Percentiles rank a stretch among this genome's conserved stretches.
Conservation (phyloP, 2,329 filamentous ascomycete genomes). For the Cryphonectria parasitica region DNA sequence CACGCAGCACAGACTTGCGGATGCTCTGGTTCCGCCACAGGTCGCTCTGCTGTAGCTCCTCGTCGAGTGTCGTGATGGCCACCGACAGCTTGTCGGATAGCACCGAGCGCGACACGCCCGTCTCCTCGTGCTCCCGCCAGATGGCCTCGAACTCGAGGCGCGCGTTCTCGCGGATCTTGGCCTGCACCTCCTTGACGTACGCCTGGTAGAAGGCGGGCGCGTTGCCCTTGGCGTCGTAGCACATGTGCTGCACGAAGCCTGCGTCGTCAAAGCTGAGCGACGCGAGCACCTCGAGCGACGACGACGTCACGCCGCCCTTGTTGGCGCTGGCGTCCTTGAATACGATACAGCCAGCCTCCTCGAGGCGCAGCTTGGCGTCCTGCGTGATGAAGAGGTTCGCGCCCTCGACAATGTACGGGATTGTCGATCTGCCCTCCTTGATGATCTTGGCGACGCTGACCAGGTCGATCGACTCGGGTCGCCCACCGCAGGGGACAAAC, state of each 20-base stretch:
- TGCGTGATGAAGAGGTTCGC: conserved; percentile 99
- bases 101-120: conserved; percentile 78
- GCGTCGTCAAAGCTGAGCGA: conserved; percentile 92
- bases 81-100: conserved; percentile 88
- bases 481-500: conserved; percentile 95
- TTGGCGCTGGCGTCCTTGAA: conserved; percentile 99
- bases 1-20: conserved; percentile 75
- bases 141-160: conserved; percentile 96
- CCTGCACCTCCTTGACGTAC: conserved; percentile 91
- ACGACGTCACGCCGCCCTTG: conserved; percentile 97
- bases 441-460: conserved; percentile 87
- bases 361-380: conserved; percentile 92
- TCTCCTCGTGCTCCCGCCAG: conserved; percentile 90
- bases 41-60: conserved; percentile 91
- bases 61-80: conserved; percentile 94
- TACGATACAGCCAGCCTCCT: conserved; percentile 90
- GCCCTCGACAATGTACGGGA: conserved; percentile 96
- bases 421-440: conserved; percentile 80
- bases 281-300: conserved; percentile 92
- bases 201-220: conserved; percentile 88
- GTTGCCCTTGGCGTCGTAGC: conserved; percentile 71
- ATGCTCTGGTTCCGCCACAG: conserved; percentile 85
- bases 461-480: conserved; percentile 94
- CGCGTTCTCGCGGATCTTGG: conserved; percentile 88
- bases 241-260: conserved; percentile 93